Conservation (phyloP, 176 grass and related monocot species). For the Oryza meridionalis region DNA sequence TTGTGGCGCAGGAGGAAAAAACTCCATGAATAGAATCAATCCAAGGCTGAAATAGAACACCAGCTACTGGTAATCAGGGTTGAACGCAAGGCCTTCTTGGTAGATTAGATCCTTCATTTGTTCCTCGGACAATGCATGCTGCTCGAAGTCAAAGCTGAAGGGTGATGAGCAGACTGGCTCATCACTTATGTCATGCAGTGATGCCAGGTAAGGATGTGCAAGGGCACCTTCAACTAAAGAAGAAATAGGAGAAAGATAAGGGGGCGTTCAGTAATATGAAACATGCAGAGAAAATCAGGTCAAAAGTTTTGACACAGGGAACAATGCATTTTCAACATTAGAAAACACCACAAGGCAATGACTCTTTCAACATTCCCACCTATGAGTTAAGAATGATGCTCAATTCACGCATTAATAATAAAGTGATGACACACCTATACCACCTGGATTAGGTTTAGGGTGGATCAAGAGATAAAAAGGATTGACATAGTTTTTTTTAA, state of each 20-base stretch:
- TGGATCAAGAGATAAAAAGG: not conserved
- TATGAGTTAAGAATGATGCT: not conserved
- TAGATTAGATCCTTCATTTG: constrained; percentile 99
- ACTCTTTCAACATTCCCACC: constrained; percentile 13
- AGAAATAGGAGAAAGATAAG: constrained; percentile 1
- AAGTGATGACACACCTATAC: not conserved
- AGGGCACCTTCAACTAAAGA: constrained; percentile 93
- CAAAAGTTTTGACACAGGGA: not conserved
- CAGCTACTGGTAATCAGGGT: constrained; percentile 72
- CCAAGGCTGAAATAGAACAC: constrained; percentile 20
- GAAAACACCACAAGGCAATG: constrained; percentile 20
- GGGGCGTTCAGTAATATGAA: constrained; percentile 28
- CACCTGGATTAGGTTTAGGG: constrained; percentile 4
- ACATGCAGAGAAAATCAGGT: constrained; percentile 1
- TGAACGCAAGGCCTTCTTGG: constrained; percentile 86
- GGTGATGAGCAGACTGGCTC: constrained; percentile 77
- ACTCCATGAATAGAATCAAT: constrained; percentile 41
- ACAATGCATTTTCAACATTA: constrained; percentile 6
- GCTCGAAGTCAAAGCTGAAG: constrained; percentile 97
- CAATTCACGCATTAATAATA: not conserved
- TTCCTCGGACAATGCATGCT: constrained; percentile 90
- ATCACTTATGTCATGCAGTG: constrained; percentile 90
- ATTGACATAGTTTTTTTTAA: not conserved
- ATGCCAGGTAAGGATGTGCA: constrained; percentile 91
- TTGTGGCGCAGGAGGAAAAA: constrained; percentile 26